These are phyloP conservation scores for Diplogelasinospora grovesii DNA, from an alignment of 495 filamentous ascomycete species.

Conservation along the genomic window DNA sequence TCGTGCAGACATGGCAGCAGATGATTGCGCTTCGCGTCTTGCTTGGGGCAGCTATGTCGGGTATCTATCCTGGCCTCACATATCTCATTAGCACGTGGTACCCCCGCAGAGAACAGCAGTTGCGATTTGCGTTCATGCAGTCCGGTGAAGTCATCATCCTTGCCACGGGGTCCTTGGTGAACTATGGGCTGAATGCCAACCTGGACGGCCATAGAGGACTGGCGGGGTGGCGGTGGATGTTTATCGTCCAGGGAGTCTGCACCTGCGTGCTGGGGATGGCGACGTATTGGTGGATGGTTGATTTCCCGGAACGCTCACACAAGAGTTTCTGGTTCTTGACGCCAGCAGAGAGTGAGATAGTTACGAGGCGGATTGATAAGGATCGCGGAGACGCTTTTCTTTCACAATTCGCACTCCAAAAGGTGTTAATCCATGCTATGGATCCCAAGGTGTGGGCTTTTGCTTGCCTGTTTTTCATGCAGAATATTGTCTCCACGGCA, in stretches of 20 bases:
- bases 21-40: slow-evolving; percentile 69
- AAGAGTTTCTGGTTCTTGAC: slow-evolving; percentile 58
- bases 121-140: slow-evolving; percentile 69
- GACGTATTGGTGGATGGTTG: slow-evolving; percentile 74
- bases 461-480: slow-evolving; percentile 62
- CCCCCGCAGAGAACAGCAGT: slow-evolving; percentile 62
- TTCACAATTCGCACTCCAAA: slow-evolving; percentile 53
- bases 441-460: slow-evolving; percentile 72
- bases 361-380: slow-evolving; percentile 50
- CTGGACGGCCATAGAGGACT: slow-evolving; percentile 53
- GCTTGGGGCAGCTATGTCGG: slow-evolving; percentile 61
- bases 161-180: slow-evolving; percentile 65
- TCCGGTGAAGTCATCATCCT: slow-evolving; percentile 60
- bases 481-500: slow-evolving; percentile 64
- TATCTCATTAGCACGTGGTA: slow-evolving; percentile 73
- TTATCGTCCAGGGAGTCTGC: slow-evolving; percentile 58
- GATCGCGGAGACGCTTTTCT: slow-evolving; percentile 61
- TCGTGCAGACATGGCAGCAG: slow-evolving; percentile 61
- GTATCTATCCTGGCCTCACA: slow-evolving; percentile 65
- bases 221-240: slow-evolving; percentile 75
- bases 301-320: slow-evolving; percentile 66
- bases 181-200: slow-evolving; percentile 63
- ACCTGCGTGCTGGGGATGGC: slow-evolving; percentile 58
- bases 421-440: slow-evolving; percentile 52
- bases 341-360: slow-evolving; percentile 48